These are phyloP conservation scores for Euphorbia lathyris DNA, from an alignment of 345 rosid genomes.

Conservation along the genomic window DNA sequence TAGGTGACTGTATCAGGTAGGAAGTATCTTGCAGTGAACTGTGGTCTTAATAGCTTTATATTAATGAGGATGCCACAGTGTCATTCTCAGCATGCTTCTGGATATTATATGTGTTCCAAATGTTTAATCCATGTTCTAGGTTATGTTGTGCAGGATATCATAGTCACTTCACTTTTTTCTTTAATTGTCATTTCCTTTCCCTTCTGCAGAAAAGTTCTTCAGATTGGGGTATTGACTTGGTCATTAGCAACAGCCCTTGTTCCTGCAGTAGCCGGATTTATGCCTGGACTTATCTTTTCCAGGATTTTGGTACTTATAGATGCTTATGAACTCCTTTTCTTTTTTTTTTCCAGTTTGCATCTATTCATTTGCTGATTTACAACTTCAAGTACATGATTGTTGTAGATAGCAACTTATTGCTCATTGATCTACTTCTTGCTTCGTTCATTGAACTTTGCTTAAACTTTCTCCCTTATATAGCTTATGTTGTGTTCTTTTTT, in stretches of 20 bases:
- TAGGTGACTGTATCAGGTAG: too few species aligned
- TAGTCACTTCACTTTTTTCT: background rate
- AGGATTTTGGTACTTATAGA: conserved; percentile 63
- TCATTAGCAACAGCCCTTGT: conserved; percentile 83
- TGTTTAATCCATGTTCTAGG: background rate
- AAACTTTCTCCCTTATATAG: background rate
- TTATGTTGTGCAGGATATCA: background rate
- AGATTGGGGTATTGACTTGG: conserved; percentile 87
- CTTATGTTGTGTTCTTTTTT: conserved; percentile 1
- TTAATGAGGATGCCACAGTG: too few species aligned
- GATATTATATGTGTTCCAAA: background rate
- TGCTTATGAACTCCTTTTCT: conserved; percentile 3
- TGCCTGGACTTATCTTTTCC: conserved; percentile 81
- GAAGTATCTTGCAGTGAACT: too few species aligned
- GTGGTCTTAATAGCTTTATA: too few species aligned
- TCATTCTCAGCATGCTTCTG: background rate
- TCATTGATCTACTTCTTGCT: background rate
- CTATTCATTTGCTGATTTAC: background rate
- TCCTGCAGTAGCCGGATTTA: conserved; percentile 78
- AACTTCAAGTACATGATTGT: background rate
- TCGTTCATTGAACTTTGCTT: conserved; percentile 4
- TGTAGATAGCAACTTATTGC: background rate
- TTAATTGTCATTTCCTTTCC: background rate
- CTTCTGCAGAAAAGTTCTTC: conserved; percentile 65
- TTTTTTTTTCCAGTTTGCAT: background rate